Conservation (phyloP, 2,329 filamentous ascomycete genomes). For the Alternaria incomplexa region DNA sequence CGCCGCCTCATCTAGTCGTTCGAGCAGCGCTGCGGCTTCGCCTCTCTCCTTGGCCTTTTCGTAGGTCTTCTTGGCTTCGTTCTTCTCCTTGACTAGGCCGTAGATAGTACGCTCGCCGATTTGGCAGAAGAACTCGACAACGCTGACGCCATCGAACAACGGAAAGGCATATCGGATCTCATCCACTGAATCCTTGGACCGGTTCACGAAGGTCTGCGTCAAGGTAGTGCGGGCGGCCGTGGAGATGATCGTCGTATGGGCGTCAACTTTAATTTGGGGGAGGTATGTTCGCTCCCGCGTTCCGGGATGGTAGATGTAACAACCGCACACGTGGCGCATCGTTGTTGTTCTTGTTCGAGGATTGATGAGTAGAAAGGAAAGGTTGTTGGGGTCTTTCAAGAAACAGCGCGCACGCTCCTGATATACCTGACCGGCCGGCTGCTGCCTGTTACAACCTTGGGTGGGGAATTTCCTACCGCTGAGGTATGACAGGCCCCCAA, state of each 20-base stretch:
- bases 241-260: constrained; percentile 2
- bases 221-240: constrained; percentile 4
- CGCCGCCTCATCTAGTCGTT: constrained; percentile 4
- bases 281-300: neutral
- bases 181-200: neutral
- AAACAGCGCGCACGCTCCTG: neutral
- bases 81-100: constrained; percentile 8
- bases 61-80: constrained; percentile 6
- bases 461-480: neutral
- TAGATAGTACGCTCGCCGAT: constrained; percentile 6
- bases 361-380: neutral
- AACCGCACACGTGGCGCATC: neutral
- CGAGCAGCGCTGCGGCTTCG: constrained; percentile 4
- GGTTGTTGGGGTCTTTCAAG: neutral
- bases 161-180: constrained; percentile 11
- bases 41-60: constrained; percentile 1
- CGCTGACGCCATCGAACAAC: constrained; percentile 6
- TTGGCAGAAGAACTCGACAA: constrained; percentile 8
- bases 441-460: neutral
- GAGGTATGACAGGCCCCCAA: neutral
- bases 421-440: neutral
- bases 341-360: neutral
- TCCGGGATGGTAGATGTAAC: neutral
- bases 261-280: constrained; percentile 2
- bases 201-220: constrained; percentile 4